phyloP scores from a whole-genome alignment of 768 basidiomycete species.

The Mycena chlorophos region DNA sequence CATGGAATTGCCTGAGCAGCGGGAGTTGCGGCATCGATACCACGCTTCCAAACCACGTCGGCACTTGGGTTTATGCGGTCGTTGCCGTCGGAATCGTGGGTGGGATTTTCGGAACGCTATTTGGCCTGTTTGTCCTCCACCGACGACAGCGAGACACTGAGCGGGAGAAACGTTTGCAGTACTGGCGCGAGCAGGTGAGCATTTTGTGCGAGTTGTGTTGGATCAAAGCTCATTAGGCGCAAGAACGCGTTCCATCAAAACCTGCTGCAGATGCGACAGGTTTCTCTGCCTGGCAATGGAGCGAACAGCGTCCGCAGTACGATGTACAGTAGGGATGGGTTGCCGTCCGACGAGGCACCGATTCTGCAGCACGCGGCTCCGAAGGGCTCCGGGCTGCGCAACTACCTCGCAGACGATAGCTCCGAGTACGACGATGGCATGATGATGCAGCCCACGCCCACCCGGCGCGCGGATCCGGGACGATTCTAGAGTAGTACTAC shows the following conservation, averaged over 20 bases:
- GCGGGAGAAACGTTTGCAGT: conserved; percentile 81
- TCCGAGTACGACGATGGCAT: conserved; percentile 53
- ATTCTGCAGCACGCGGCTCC: conserved; percentile 50
- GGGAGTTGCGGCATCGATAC: conserved; percentile 65
- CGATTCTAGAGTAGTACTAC: conserved; percentile 15
- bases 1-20: conserved; percentile 68
- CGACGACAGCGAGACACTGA: conserved; percentile 71
- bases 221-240: conserved; percentile 6
- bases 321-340: conserved; percentile 49
- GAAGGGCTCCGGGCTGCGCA: conserved; percentile 57
- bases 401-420: conserved; percentile 52
- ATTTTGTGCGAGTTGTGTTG: not conserved
- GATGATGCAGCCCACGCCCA: conserved; percentile 40
- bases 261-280: conserved; percentile 74
- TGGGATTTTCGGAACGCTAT: conserved; percentile 72
- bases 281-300: conserved; percentile 50
- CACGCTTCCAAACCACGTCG: conserved; percentile 61
- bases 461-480: conserved; percentile 19
- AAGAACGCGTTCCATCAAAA: conserved; percentile 82
- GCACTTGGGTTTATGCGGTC: conserved; percentile 68
- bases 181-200: conserved; percentile 83
- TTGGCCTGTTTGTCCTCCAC: conserved; percentile 69
- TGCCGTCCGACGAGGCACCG: conserved; percentile 55
- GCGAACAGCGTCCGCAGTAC: conserved; percentile 48
- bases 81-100: conserved; percentile 72